phyloP scores from a whole-genome alignment of 2,329 filamentous ascomycete species.

The Dothidotthia symphoricarpi region DNA sequence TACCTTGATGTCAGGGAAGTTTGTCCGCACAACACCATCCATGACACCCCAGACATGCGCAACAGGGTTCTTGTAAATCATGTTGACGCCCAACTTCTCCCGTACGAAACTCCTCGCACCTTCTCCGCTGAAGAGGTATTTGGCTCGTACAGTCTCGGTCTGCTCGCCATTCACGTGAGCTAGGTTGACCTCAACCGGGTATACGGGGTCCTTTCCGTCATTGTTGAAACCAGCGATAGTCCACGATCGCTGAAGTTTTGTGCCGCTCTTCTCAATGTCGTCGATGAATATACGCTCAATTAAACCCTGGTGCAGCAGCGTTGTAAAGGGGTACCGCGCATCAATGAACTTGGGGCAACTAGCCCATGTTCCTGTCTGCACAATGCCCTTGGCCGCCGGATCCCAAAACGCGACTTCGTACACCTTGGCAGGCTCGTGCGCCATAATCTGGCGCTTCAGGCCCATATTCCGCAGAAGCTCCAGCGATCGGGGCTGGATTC shows the following conservation, averaged over 20 bases:
- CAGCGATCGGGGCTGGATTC: slow-evolving; percentile 84
- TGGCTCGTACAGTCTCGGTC: slow-evolving; percentile 63
- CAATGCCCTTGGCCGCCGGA: slow-evolving; percentile 55
- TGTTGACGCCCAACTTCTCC: slow-evolving; percentile 65
- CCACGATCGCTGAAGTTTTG: slow-evolving; percentile 59
- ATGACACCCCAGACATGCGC: slow-evolving; percentile 66
- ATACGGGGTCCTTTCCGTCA: slow-evolving; percentile 61
- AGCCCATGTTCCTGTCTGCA: slow-evolving; percentile 69
- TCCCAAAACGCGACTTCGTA: slow-evolving; percentile 70
- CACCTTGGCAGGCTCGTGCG: slow-evolving; percentile 79
- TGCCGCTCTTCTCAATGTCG: slow-evolving; percentile 60
- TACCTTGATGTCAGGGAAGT: slow-evolving; percentile 63
- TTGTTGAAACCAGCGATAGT: slow-evolving; percentile 62
- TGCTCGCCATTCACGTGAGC: slow-evolving; percentile 72
- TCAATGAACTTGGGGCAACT: slow-evolving; percentile 82
- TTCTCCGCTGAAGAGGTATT: slow-evolving; percentile 64
- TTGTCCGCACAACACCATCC: slow-evolving; percentile 63
- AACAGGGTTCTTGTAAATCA: slow-evolving; percentile 63
- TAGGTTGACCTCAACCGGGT: slow-evolving; percentile 77
- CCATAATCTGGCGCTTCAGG: slow-evolving; percentile 84
- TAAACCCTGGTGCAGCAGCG: slow-evolving; percentile 61
- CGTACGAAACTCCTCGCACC: slow-evolving; percentile 61
- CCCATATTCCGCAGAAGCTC: slow-evolving; percentile 88
- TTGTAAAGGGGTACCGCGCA: slow-evolving; percentile 63
- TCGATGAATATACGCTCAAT: slow-evolving; percentile 63